A percentile compares a stretch with the other conserved stretches of the same genome.
Conservation (phyloP, 768 basidiomycete species). For the Termitomyces sp. region DNA sequence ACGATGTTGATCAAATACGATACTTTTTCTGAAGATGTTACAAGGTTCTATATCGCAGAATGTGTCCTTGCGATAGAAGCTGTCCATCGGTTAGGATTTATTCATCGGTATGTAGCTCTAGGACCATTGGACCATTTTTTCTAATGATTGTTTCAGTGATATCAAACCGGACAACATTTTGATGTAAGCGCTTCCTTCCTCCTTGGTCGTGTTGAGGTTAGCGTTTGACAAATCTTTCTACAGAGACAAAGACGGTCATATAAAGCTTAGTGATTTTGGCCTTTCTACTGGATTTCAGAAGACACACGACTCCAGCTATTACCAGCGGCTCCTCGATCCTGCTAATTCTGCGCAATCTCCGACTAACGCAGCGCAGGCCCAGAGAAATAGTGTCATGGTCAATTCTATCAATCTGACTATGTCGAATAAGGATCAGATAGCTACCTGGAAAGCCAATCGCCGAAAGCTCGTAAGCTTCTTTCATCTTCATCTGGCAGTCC, state of each 20-base stretch:
- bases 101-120: conserved; percentile 68
- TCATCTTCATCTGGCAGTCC: neutral
- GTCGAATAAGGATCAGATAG: conserved; percentile 88
- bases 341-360: conserved; percentile 43
- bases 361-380: conserved; percentile 35
- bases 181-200: conserved; percentile 39
- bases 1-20: conserved; percentile 99
- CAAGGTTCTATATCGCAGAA: conserved; percentile 98
- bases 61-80: conserved; percentile 97
- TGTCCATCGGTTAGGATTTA: conserved; percentile 95
- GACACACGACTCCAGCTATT: conserved; percentile 94
- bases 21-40: conserved; percentile 97
- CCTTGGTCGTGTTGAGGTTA: conserved; percentile 20
- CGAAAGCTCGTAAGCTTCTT: conserved; percentile 72
- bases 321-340: conserved; percentile 79
- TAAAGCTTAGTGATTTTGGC: conserved; percentile 98
- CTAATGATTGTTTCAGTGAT: conserved; percentile 49
- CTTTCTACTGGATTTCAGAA: conserved; percentile 99
- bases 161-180: conserved; percentile 97
- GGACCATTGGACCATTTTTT: neutral
- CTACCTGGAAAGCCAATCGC: conserved; percentile 98
- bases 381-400: conserved; percentile 94
- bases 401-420: conserved; percentile 97
- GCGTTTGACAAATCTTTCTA: conserved; percentile 1
- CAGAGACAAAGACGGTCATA: conserved; percentile 88